Conservation (phyloP, 352 stramenopile genomes). For the Globisporangium abappressorium region DNA sequence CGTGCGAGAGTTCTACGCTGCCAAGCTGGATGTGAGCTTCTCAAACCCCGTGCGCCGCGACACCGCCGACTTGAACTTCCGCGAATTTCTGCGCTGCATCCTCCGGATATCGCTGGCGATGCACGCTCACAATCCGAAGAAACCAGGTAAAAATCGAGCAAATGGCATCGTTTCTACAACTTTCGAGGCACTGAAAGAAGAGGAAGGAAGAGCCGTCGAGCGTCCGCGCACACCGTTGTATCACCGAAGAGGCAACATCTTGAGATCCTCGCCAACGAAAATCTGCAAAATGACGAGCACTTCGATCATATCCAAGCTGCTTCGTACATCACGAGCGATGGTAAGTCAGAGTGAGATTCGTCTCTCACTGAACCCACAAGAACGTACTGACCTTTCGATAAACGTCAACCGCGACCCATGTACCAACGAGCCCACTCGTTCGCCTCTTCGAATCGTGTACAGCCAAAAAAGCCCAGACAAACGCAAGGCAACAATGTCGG, state of each 20-base stretch:
- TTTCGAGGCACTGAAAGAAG: conserved; percentile 56
- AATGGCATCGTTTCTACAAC: conserved; percentile 45
- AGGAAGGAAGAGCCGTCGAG: conserved; percentile 24
- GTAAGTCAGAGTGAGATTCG: conserved; percentile 21
- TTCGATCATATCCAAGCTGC: conserved; percentile 55
- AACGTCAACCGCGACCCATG: neutral
- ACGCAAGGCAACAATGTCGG: neutral
- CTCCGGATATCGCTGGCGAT: conserved; percentile 70
- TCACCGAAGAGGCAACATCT: conserved; percentile 50
- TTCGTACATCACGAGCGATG: conserved; percentile 43
- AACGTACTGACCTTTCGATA: neutral
- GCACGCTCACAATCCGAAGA: conserved; percentile 32
- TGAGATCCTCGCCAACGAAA: conserved; percentile 41
- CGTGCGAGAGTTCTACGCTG: conserved; percentile 65
- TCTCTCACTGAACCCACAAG: neutral
- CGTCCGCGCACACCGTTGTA: conserved; percentile 37
- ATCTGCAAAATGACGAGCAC: conserved; percentile 64
- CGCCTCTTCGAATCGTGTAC: conserved; percentile 19
- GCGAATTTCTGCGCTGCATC: conserved; percentile 69
- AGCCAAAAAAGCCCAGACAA: conserved; percentile 10
- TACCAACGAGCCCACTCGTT: conserved; percentile 1
- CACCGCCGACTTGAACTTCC: conserved; percentile 56
- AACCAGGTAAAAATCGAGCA: conserved; percentile 8
- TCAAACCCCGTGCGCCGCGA: conserved; percentile 45
- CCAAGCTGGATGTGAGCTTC: conserved; percentile 75